Conservation (phyloP, 768 basidiomycete genomes). For the Boletus huronensis region DNA sequence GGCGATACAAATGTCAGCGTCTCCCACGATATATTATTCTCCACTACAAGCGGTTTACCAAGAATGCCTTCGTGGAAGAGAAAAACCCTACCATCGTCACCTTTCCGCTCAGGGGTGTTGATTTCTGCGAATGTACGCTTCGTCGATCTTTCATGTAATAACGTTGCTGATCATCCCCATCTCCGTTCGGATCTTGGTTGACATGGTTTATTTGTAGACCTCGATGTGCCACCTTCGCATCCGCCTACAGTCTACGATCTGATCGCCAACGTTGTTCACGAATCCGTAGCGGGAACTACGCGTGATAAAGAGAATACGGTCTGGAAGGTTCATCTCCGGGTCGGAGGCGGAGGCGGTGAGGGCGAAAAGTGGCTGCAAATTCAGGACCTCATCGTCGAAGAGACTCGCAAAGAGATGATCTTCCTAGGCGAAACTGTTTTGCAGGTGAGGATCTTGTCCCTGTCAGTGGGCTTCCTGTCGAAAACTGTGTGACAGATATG, state of each 20-base stretch:
- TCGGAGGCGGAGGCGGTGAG: conserved; percentile 71
- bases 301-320: conserved; percentile 87
- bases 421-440: conserved; percentile 95
- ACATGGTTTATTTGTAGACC: conserved; percentile 48
- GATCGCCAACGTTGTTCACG: conserved; percentile 92
- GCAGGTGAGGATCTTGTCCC: conserved; percentile 55
- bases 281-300: conserved; percentile 94
- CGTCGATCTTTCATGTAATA: conserved; percentile 21
- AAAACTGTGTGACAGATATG: conserved; percentile 47
- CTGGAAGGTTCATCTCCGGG: conserved; percentile 88
- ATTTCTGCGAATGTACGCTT: conserved; percentile 84
- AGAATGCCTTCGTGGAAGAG: conserved; percentile 95
- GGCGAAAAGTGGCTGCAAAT: conserved; percentile 94
- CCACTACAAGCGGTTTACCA: conserved; percentile 95
- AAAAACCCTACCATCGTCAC: conserved; percentile 99
- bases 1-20: conserved; percentile 84
- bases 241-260: conserved; percentile 83
- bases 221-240: conserved; percentile 63
- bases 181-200: conserved; percentile 25
- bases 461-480: conserved; percentile 3
- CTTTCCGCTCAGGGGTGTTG: conserved; percentile 90
- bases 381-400: conserved; percentile 94
- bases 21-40: conserved; percentile 92
- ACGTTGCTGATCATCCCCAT: conserved; percentile 19
- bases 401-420: conserved; percentile 97